phyloP scores from a whole-genome alignment of 148 eudicot genomes.

The Cornus florida region DNA sequence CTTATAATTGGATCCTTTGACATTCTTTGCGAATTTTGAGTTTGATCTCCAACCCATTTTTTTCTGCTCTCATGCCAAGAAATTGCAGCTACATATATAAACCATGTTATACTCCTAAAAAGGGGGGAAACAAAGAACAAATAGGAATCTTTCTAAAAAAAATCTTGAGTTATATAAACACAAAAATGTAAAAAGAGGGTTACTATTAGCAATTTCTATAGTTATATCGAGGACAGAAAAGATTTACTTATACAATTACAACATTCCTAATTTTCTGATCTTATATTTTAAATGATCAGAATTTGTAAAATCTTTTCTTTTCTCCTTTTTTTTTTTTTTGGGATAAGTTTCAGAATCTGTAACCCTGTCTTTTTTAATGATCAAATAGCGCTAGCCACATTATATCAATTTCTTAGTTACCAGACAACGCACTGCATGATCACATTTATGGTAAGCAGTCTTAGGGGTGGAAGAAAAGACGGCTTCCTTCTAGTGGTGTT shows the following conservation, averaged over 20 bases:
- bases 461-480: not conserved
- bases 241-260: too few species aligned
- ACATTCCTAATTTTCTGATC: not conserved
- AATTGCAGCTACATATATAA: conserved; percentile 24
- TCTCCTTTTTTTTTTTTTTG: too few species aligned
- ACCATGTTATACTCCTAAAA: not conserved
- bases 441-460: not conserved
- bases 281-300: not conserved
- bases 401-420: not conserved
- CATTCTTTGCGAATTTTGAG: conserved; percentile 20
- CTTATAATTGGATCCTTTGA: conserved; percentile 39
- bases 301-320: not conserved
- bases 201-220: too few species aligned
- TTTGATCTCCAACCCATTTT: conserved; percentile 38
- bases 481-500: not conserved
- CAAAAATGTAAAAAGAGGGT: not conserved
- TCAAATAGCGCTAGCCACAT: not conserved
- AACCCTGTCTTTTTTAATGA: not conserved
- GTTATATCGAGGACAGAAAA: too few species aligned
- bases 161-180: too few species aligned
- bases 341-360: too few species aligned
- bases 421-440: too few species aligned
- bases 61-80: conserved; percentile 42
- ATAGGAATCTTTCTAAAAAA: not conserved
- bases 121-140: not conserved